Evolutionary conservation across 2,329 filamentous ascomycete genomes (phyloP), one percentile per base, ranked within the genome.

Genomic region (Beauveria sp.): DNA sequence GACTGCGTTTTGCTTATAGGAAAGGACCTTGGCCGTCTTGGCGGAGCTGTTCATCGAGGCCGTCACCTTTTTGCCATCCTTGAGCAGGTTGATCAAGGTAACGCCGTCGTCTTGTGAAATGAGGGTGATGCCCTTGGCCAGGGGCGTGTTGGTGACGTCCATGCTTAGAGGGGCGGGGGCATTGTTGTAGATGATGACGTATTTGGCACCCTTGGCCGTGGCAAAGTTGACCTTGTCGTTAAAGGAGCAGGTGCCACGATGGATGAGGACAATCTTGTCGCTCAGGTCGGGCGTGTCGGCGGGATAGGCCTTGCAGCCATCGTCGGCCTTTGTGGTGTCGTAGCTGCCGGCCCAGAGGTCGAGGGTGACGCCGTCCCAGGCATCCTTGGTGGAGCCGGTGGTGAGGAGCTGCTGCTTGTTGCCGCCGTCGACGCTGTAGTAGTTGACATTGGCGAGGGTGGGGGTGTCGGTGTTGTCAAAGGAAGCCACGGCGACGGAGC

Each of bases 181-280:
- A 64, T 82, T 84, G 75, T 87, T 87, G 72, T 87, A 88, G 66
- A 86, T 74, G 65, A 88, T 71, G 59, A 88, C 71, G 65, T 86
- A 86, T 67, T 81, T 79, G 55, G 83, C 86, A 12, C 86, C 86
- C 54, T 77, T 77, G 7, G 75, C 77, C 2, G 74, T 79, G 5
- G 81, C 81, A 62, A 84, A 82, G 46, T 73, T 67, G 2, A 78
- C 78, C 73, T 88, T 87, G 14, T 76, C 66, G 2, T 75, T 73
- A 62, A 86, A 86, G 0, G 77, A 77, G 69, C 85, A 88, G 9
- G 72, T 78, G 54, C 85, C 85, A 26, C 84, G 79, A 52, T 82
- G 81, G 45, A 88, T 75, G 9, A 88, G 78, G 3, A 86, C 84
- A 43, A 89, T 80, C 55, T 81, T 75, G 26, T 75, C 74, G 50